A percentile compares a stretch with the other conserved stretches of the same genome.
Evolutionary conservation across 73 alveolate species (phyloP).

Genomic region (Paramecium bursaria): DNA sequence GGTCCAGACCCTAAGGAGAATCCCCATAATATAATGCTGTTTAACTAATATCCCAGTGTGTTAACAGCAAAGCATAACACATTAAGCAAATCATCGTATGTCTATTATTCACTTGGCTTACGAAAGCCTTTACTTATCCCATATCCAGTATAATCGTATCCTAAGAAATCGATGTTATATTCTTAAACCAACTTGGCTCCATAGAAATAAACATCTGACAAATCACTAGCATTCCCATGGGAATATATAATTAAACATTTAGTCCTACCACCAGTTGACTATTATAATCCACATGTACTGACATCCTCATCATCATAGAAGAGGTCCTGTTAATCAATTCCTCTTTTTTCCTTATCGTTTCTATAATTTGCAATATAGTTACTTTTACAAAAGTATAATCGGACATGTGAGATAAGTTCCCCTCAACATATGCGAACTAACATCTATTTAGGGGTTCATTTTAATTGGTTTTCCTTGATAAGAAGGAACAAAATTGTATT

Average conservation of each 20-base stretch:
- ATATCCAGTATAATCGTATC: conserved; percentile 57
- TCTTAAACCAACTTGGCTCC: neutral
- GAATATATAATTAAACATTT: conserved; percentile 6
- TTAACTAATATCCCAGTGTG: neutral
- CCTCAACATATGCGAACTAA: no score
- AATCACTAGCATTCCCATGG: conserved; percentile 56
- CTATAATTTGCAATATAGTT: no score
- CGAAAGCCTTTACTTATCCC: conserved; percentile 27
- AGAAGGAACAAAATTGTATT: no score
- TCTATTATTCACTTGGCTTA: conserved; percentile 22
- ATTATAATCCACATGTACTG: no score
- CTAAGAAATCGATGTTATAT: conserved; percentile 34
- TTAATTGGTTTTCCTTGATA: no score
- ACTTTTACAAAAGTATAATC: no score
- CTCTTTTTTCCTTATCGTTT: no score
- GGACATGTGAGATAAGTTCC: no score
- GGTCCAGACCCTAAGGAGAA: conserved; percentile 60
- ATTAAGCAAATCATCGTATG: conserved; percentile 33
- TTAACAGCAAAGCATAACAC: conserved; percentile 30
- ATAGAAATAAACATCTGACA: conserved; percentile 41
- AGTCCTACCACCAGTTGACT: neutral
- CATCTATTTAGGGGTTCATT: no score
- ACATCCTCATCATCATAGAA: no score
- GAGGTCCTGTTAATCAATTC: no score
- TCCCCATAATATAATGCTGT: conserved; percentile 48